Percentiles rank a stretch among this genome's conserved stretches.
Conservation (phyloP, 345 rosid genomes). For the Syzygium aqueum region DNA sequence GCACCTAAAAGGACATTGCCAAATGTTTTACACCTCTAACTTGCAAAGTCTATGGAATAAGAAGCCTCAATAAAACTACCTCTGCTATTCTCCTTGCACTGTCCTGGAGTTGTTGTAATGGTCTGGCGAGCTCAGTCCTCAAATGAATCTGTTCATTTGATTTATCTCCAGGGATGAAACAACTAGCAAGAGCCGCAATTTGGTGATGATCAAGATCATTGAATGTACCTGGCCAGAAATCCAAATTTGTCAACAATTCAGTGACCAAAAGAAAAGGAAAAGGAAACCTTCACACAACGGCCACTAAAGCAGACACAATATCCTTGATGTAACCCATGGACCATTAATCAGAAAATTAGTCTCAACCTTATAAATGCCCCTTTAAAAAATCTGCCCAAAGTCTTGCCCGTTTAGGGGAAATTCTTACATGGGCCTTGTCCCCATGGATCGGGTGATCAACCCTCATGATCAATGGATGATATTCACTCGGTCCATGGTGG, state of each 20-base stretch:
- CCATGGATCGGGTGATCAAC: background rate
- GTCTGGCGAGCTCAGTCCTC: conserved; percentile 83
- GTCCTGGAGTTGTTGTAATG: conserved; percentile 93
- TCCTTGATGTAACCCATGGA: background rate
- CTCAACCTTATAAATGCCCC: background rate
- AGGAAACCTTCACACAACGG: background rate
- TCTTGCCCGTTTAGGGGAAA: background rate
- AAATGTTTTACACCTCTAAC: background rate
- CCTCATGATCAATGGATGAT: background rate
- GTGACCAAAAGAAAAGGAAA: background rate
- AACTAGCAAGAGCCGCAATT: conserved; percentile 96
- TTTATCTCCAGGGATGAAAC: conserved; percentile 97
- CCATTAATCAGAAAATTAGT: background rate
- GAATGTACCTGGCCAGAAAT: conserved; percentile 65
- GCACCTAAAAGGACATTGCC: conserved; percentile 44
- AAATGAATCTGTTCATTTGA: conserved; percentile 78
- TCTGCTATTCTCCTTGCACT: conserved; percentile 96
- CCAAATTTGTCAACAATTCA: background rate
- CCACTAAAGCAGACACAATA: background rate
- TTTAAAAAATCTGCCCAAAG: background rate
- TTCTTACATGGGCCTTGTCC: background rate
- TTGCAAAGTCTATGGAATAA: background rate
- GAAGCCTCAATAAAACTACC: conserved; percentile 26
- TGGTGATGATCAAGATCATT: conserved; percentile 96
- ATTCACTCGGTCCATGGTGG: background rate